These are phyloP conservation scores for Metschnikowia bowlesiae DNA, from an alignment of 805 yeast species.

Conservation along the genomic window DNA sequence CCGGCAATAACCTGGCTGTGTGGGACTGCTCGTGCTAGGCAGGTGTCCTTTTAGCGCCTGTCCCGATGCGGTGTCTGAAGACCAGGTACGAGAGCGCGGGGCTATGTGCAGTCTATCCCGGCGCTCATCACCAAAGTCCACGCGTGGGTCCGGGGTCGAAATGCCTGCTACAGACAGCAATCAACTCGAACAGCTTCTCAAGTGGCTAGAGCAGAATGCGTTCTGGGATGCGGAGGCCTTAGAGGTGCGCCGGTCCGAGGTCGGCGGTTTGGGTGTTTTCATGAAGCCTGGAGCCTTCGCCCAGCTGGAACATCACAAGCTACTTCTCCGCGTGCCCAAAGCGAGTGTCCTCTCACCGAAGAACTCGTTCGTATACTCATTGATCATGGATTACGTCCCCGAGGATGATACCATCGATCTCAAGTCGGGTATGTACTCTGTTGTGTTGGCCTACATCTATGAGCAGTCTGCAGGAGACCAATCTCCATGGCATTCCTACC, in stretches of 20 bases:
- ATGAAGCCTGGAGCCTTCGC: constrained; percentile 29
- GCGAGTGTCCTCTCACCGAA: constrained; percentile 51
- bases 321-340: constrained; percentile 61
- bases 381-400: constrained; percentile 51
- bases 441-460: constrained; percentile 67
- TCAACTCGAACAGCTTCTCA: constrained; percentile 25
- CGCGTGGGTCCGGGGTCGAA: not conserved
- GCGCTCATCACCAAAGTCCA: constrained; percentile 13
- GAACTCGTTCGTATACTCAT: constrained; percentile 60
- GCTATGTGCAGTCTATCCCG: constrained; percentile 10
- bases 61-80: not conserved
- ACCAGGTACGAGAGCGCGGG: not conserved
- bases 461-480: constrained; percentile 53
- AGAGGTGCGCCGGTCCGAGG: constrained; percentile 38
- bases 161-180: constrained; percentile 20
- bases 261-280: constrained; percentile 76
- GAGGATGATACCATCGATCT: constrained; percentile 30
- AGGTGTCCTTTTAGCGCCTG: no score
- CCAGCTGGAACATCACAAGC: constrained; percentile 23
- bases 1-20: no score
- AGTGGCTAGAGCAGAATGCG: constrained; percentile 58
- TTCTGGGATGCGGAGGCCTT: constrained; percentile 50
- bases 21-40: no score
- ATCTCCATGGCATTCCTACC: constrained; percentile 80
- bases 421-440: constrained; percentile 53